Conservation (phyloP, 495 filamentous ascomycete genomes). For the Podospora conica region DNA sequence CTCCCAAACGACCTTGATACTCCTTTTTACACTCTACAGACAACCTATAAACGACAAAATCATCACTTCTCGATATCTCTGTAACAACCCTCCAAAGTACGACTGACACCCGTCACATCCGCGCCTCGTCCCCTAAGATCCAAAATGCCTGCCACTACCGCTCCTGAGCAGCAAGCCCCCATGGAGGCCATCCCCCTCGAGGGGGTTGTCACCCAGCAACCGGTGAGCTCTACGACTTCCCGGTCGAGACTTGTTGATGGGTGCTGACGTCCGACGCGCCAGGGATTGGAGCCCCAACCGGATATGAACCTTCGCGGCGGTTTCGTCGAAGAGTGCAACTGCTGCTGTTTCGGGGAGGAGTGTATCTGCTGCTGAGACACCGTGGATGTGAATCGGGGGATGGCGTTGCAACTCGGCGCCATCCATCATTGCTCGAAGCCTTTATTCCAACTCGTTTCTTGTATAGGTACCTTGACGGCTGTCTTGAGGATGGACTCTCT, state of each 20-base stretch:
- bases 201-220: conserved; percentile 22
- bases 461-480: not conserved
- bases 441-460: no score
- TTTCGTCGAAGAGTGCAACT: conserved; percentile 27
- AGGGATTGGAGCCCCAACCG: conserved; percentile 24
- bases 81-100: not conserved
- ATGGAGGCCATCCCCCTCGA: conserved; percentile 24
- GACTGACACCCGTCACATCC: not conserved
- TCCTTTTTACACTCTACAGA: not conserved
- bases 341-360: conserved; percentile 25
- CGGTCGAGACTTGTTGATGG: no score
- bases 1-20: not conserved
- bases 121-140: not conserved
- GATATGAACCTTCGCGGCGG: conserved; percentile 28
- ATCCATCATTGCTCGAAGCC: no score
- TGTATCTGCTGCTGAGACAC: conserved; percentile 23
- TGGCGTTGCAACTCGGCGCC: no score
- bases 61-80: not conserved
- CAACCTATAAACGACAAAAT: not conserved
- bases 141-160: conserved; percentile 23
- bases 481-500: not conserved
- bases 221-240: conserved; percentile 11
- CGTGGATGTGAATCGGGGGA: not conserved
- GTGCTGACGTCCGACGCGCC: not conserved
- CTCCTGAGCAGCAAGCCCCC: conserved; percentile 24